Evolutionary conservation across 177 flowering plant genomes (phyloP).

Genomic region (Vitis hybrid): DNA sequence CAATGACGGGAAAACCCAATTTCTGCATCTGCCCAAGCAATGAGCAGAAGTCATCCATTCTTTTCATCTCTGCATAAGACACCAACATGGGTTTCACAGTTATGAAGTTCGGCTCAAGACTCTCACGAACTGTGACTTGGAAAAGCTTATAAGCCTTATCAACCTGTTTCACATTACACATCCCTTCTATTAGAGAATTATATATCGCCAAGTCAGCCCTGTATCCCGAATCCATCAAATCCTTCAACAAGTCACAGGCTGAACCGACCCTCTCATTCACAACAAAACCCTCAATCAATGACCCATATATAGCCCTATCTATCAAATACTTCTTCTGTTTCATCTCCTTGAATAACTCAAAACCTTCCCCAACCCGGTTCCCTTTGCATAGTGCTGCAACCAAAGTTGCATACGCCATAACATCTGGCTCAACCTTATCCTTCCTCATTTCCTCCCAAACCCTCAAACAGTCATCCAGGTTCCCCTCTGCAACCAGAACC

Average conservation of each 20-base stretch:
- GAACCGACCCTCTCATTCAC: constrained; percentile 56
- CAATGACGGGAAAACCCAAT: constrained; percentile 45
- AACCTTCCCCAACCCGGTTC: constrained; percentile 56
- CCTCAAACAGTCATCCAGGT: constrained; percentile 72
- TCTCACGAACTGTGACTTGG: constrained; percentile 57
- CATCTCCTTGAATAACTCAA: constrained; percentile 74
- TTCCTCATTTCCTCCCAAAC: constrained; percentile 85
- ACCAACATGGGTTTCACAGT: constrained; percentile 75
- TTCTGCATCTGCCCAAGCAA: constrained; percentile 64
- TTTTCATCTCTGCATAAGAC: constrained; percentile 53
- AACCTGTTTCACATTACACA: constrained; percentile 59
- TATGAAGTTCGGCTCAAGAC: constrained; percentile 60
- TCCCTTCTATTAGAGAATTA: constrained; percentile 70
- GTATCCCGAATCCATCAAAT: constrained; percentile 75
- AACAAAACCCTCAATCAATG: constrained; percentile 78
- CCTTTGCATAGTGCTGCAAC: constrained; percentile 69
- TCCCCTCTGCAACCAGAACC: constrained; percentile 55
- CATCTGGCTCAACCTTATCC: constrained; percentile 80
- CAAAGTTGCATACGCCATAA: constrained; percentile 74
- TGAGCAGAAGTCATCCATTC: constrained; percentile 53
- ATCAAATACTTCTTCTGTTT: constrained; percentile 64
- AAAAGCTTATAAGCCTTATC: constrained; percentile 81
- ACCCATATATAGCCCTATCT: constrained; percentile 75
- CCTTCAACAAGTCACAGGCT: constrained; percentile 77
- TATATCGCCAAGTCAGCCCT: constrained; percentile 85